phyloP scores from a whole-genome alignment of 345 rosid genomes.

The Geranium rotundifolium region DNA sequence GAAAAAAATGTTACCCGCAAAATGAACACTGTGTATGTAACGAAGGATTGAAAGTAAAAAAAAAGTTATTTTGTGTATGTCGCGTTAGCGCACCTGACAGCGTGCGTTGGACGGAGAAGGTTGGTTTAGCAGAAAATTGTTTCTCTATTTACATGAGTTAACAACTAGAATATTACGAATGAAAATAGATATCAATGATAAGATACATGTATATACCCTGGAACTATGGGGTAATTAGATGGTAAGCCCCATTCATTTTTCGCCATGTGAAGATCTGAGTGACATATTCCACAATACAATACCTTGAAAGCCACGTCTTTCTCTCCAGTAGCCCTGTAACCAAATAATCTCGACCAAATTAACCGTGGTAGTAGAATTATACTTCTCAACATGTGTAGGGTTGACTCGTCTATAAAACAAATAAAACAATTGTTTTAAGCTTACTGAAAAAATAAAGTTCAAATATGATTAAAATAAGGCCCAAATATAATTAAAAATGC shows the following conservation, averaged over 20 bases:
- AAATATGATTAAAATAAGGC: constrained; percentile 2
- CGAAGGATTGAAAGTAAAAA: no score
- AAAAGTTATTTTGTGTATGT: no score
- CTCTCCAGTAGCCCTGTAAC: constrained; percentile 18
- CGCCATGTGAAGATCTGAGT: constrained; percentile 20
- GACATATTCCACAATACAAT: constrained; percentile 34
- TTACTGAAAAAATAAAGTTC: not conserved
- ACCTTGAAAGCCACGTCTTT: constrained; percentile 26
- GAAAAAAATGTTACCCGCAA: no score
- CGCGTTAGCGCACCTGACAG: no score
- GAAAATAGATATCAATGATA: not conserved
- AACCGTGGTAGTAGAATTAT: no score
- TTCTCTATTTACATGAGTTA: constrained; percentile 5
- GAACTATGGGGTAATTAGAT: constrained; percentile 25
- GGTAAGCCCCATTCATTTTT: constrained; percentile 27
- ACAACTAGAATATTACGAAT: not conserved
- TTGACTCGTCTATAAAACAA: no score
- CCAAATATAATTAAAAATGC: constrained; percentile 2
- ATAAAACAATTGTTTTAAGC: no score
- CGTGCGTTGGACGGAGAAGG: no score
- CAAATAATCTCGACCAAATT: not conserved
- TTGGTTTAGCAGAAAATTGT: no score
- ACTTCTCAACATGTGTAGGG: no score
- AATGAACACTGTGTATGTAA: no score
- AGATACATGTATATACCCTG: constrained; percentile 18